A percentile compares a stretch with the other conserved stretches of the same genome.
phyloP scores from a whole-genome alignment of 768 basidiomycete genomes.

The Serendipita vermifera region DNA sequence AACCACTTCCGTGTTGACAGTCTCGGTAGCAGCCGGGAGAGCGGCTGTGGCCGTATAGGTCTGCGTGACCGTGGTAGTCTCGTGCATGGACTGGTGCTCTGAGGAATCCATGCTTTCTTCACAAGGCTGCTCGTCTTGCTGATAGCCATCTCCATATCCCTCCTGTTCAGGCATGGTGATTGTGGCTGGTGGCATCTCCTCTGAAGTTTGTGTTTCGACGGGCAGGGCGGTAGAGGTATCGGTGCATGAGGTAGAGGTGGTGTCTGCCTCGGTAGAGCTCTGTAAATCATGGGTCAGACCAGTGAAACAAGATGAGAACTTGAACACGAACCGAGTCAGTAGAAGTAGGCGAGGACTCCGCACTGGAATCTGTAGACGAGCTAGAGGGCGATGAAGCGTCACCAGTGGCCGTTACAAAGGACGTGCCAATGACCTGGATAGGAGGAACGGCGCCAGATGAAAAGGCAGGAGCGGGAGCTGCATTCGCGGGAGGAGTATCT shows the following conservation, averaged over 20 bases:
- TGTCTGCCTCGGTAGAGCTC: not conserved
- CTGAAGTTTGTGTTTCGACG: not conserved
- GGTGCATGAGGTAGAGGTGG: constrained; percentile 1
- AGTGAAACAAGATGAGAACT: too few relatives aligned
- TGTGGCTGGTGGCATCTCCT: not conserved
- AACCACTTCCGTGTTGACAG: not conserved
- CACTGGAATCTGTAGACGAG: not conserved
- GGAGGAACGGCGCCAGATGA: not conserved
- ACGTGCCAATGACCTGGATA: not conserved
- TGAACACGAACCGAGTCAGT: not conserved
- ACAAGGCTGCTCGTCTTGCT: not conserved
- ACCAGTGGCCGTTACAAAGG: not conserved
- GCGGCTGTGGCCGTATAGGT: not conserved
- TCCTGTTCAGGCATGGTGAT: not conserved
- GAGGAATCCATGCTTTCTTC: not conserved
- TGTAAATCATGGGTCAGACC: not conserved
- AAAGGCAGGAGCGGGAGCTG: not conserved
- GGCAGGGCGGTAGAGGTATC: not conserved
- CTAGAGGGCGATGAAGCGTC: not conserved
- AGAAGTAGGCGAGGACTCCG: not conserved
- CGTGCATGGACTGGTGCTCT: too few relatives aligned
- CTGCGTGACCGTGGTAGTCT: too few relatives aligned
- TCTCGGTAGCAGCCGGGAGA: not conserved
- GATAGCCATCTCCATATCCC: not conserved
- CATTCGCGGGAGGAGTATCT: not conserved